Conservation (phyloP, 169 alveolate genomes). For the Cryptosporidium canis region DNA sequence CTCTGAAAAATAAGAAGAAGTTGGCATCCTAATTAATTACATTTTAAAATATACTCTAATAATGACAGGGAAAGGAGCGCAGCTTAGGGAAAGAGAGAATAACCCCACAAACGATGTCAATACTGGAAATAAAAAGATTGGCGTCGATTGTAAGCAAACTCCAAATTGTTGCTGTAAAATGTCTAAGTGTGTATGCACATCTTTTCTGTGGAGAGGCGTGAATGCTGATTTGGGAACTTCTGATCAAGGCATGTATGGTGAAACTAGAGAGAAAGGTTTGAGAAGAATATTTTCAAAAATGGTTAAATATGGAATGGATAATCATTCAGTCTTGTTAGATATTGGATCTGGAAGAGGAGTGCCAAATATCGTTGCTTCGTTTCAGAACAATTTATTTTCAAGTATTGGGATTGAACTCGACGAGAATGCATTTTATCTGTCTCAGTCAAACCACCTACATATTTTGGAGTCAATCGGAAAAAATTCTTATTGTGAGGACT, state of each 20-base stretch:
- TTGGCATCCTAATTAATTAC: no score
- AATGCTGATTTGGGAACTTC: conserved; percentile 81
- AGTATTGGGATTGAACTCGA: conserved; percentile 79
- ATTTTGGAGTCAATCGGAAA: conserved; percentile 18
- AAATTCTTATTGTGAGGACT: conserved; percentile 64
- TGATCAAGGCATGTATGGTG: conserved; percentile 89
- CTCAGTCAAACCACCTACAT: conserved; percentile 47
- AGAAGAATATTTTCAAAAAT: conserved; percentile 78
- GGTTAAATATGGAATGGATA: conserved; percentile 82
- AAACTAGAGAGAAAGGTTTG: conserved; percentile 79
- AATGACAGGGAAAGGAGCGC: background rate
- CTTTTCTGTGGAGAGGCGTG: conserved; percentile 77
- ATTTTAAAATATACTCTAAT: no score
- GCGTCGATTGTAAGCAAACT: background rate
- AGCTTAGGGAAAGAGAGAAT: background rate
- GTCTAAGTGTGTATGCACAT: conserved; percentile 56
- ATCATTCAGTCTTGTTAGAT: conserved; percentile 81
- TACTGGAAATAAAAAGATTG: background rate
- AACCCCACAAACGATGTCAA: background rate
- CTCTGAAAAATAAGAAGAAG: no score
- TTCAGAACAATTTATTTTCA: conserved; percentile 73
- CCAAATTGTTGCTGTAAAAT: conserved; percentile 13
- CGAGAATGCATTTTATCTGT: conserved; percentile 61
- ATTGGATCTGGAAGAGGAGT: conserved; percentile 88
- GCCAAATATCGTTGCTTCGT: conserved; percentile 80